Conservation (phyloP, 257 asterid genomes). For the Ilex aquifolium region DNA sequence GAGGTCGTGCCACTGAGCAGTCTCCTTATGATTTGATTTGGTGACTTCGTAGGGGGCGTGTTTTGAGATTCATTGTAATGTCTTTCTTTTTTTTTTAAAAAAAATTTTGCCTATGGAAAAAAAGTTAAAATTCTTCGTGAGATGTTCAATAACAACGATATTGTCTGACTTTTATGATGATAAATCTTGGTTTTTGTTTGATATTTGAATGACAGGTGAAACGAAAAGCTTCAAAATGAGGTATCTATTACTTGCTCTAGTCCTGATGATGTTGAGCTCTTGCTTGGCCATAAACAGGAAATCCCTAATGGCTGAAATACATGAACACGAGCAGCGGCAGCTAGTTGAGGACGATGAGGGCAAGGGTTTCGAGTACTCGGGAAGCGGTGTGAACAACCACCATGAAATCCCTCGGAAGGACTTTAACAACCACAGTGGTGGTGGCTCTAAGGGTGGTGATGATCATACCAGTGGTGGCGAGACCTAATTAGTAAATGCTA, state of each 20-base stretch:
- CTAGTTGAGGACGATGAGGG: not conserved
- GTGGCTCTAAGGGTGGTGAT: conserved; percentile 2
- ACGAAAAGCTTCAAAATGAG: conserved; percentile 10
- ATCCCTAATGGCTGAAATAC: conserved; percentile 2
- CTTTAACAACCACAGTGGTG: conserved; percentile 12
- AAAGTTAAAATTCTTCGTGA: too few species aligned
- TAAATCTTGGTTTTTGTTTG: not conserved
- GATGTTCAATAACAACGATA: too few species aligned
- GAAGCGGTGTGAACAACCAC: conserved; percentile 11
- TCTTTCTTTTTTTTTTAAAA: conserved; percentile 11
- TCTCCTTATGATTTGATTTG: too few species aligned
- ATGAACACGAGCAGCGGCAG: not conserved
- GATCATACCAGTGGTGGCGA: conserved; percentile 7
- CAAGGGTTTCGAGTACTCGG: not conserved
- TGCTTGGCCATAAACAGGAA: conserved; percentile 10
- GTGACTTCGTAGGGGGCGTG: too few species aligned
- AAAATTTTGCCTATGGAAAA: not conserved
- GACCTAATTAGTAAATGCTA: not conserved
- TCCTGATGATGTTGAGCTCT: conserved; percentile 12
- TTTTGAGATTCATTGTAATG: too few species aligned
- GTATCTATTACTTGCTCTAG: not conserved
- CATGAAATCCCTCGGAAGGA: conserved; percentile 25
- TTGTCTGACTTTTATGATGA: too few species aligned
- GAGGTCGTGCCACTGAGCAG: too few species aligned
- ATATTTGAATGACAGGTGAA: not conserved